A percentile compares a stretch with the other conserved stretches of the same genome.
phyloP scores from a whole-genome alignment of 805 yeast species.

The Yamadazyma paraphyllophila region DNA sequence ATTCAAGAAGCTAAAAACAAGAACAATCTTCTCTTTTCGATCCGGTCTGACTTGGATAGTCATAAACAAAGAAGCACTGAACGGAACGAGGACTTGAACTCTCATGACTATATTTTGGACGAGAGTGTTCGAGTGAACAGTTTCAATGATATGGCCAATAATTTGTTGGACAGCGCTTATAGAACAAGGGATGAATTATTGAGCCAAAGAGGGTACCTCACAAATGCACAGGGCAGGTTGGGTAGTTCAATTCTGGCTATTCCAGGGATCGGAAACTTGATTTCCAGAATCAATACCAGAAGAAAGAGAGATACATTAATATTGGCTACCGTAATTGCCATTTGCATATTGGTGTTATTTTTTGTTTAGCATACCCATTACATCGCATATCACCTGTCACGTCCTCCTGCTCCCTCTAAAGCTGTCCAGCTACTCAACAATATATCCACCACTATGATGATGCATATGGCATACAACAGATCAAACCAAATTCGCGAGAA shows the following conservation, averaged over 20 bases:
- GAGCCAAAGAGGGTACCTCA: constrained; percentile 65
- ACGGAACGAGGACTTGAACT: constrained; percentile 24
- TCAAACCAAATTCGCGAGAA: constrained; percentile 1
- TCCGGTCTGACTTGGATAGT: constrained; percentile 74
- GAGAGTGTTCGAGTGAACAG: constrained; percentile 73
- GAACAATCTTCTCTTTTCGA: constrained; percentile 68
- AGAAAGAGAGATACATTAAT: constrained; percentile 85
- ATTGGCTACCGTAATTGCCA: constrained; percentile 68
- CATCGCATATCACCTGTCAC: no score
- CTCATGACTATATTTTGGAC: constrained; percentile 72
- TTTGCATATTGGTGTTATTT: constrained; percentile 69
- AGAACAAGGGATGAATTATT: constrained; percentile 84
- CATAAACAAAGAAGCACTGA: constrained; percentile 44
- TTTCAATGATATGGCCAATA: constrained; percentile 74
- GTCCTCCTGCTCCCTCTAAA: no score
- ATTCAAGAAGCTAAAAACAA: constrained; percentile 76
- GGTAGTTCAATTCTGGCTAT: constrained; percentile 60
- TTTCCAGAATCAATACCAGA: constrained; percentile 80
- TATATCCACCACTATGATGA: no score
- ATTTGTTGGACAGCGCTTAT: constrained; percentile 78
- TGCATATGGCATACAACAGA: neutral
- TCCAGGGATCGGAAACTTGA: constrained; percentile 79
- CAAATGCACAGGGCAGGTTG: constrained; percentile 62
- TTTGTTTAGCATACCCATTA: constrained; percentile 23
- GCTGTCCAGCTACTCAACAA: no score